Evolutionary conservation across 306 rosid species (phyloP).

Genomic region (Quercus engelmannii): DNA sequence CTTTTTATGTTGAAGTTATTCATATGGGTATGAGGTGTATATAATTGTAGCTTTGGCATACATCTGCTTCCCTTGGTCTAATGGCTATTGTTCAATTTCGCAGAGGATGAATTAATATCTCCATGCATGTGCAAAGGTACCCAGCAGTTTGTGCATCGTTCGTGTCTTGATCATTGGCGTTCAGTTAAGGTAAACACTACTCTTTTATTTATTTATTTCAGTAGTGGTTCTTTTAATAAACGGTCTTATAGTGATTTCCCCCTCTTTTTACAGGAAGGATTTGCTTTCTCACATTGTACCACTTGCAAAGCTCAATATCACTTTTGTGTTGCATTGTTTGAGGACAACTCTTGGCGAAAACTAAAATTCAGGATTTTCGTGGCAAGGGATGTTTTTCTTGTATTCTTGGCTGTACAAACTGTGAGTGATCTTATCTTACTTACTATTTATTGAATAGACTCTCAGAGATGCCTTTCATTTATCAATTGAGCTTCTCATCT

Average conservation of each 20-base stretch:
- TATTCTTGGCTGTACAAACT: slow-evolving; percentile 91
- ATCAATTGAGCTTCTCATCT: background rate
- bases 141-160: slow-evolving; percentile 97
- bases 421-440: slow-evolving; percentile 47
- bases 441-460: background rate
- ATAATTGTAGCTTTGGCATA: slow-evolving; percentile 1
- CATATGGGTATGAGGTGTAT: background rate
- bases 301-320: slow-evolving; percentile 99
- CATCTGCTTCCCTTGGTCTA: slow-evolving; percentile 11
- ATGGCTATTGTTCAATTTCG: slow-evolving; percentile 23
- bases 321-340: slow-evolving; percentile 67
- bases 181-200: slow-evolving; percentile 68
- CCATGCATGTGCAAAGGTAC: slow-evolving; percentile 99
- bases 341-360: slow-evolving; percentile 90
- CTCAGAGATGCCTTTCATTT: background rate
- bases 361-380: slow-evolving; percentile 85
- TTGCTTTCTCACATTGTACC: slow-evolving; percentile 97
- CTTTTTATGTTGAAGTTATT: background rate
- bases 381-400: slow-evolving; percentile 97
- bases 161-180: slow-evolving; percentile 99
- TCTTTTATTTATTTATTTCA: slow-evolving; percentile 13
- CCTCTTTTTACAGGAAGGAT: slow-evolving; percentile 69
- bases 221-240: background rate
- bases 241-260: background rate
- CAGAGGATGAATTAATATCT: slow-evolving; percentile 90